Base-by-base conservation (phyloP, 148 eudicot species). In the Camellia sinensis region DNA sequence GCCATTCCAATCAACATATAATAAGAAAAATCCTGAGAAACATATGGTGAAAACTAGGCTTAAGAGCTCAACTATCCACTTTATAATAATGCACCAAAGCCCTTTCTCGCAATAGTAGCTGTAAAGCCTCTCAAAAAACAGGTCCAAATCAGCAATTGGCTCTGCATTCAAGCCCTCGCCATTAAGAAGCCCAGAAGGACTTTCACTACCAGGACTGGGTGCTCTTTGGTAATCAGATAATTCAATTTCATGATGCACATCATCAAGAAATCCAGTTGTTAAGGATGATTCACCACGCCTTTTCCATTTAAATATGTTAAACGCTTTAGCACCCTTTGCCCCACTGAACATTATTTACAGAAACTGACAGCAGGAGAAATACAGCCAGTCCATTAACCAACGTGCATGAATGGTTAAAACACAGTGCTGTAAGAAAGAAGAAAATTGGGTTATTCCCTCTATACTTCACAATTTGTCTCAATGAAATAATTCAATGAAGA, bases 51-150 rank as follows among this genome's bases (percentile, higher is more conserved):
- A 96, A 78, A 91, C 99, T 60, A 96, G 89, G 81, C 97, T 90
- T 37, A 94, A 80, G 12, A 93, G 97, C 83, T 96, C 99, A 71
- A 92, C 93, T 66, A 96, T 90, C 99, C 99, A 96, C 88, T 93
- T 96, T 9, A 91, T 93, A 73, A 96, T 92, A 48, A 96, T 92
- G 91, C 99, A 96, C 97, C 95, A 94, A 80, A 96, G 95, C 57
- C 99, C 99, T 87, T 96, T 96, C 84, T 93, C 99, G 71, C 99
- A 91, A 65, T 96, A 96, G 71, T 96, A 96, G 87, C 89, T 90
- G 82, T 96, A 94, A 29, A 96, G 85, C 82, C 95, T 90, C 86
- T 96, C 98, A 64, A 92, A 96, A 85, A 94, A 96, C 52, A 96
- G 86, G 79, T 96, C 99, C 83, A 96, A 85, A 85, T 96, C 98